Evolutionary conservation across 495 filamentous ascomycete genomes (phyloP).

Genomic region (Lineolata rhizophorae): DNA sequence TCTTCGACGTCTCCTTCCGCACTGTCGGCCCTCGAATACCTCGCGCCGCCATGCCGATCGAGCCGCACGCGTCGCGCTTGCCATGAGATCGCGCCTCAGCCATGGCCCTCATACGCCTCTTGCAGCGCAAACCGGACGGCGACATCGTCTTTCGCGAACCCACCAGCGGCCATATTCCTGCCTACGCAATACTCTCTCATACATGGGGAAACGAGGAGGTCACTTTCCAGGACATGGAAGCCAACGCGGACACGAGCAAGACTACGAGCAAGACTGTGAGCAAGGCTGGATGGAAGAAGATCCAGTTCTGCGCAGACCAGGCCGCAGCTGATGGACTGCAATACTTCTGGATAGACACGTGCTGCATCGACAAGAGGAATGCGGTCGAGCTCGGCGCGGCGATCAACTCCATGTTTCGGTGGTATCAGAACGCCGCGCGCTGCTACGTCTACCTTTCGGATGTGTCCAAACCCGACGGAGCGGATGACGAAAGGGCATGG

Average conservation of each 20-base stretch:
- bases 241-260: no score
- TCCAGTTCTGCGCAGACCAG: no score
- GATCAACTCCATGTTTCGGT: not conserved
- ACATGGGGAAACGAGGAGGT: slow-evolving; percentile 7
- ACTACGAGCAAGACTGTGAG: no score
- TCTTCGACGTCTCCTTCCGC: slow-evolving; percentile 5
- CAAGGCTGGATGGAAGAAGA: no score
- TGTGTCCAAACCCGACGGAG: no score
- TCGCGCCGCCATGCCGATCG: slow-evolving; percentile 1
- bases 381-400: not conserved
- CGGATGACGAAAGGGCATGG: no score
- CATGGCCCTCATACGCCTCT: slow-evolving; percentile 1
- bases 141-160: slow-evolving; percentile 3
- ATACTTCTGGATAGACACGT: not conserved
- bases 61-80: slow-evolving; percentile 1
- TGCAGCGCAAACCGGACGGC: slow-evolving; percentile 2
- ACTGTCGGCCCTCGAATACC: slow-evolving; percentile 1
- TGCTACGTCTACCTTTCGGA: not conserved
- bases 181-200: slow-evolving; percentile 8
- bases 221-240: slow-evolving; percentile 4
- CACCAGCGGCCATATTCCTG: slow-evolving; percentile 1
- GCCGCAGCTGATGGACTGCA: no score
- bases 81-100: not conserved
- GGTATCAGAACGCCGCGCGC: not conserved
- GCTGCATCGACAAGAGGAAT: slow-evolving; percentile 1